Conservation (phyloP, 1,139 yeast genomes). For the Pichia sp. region DNA sequence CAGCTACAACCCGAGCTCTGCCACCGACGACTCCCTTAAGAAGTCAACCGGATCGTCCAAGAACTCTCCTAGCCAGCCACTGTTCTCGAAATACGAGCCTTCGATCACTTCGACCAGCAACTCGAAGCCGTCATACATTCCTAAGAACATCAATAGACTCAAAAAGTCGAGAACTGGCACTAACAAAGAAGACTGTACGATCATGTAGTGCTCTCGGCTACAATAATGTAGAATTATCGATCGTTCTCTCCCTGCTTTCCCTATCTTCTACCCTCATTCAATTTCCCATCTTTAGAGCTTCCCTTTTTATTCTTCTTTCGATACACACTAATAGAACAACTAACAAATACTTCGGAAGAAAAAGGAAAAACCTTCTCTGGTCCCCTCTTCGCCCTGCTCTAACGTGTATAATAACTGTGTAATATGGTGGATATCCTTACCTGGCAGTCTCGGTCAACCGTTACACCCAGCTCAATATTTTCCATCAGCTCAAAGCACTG, state of each 20-base stretch:
- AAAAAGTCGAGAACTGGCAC: slow-evolving; percentile 10
- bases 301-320: background rate
- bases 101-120: background rate
- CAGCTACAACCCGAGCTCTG: slow-evolving; percentile 4
- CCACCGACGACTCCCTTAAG: slow-evolving; percentile 4
- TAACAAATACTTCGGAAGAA: background rate
- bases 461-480: slow-evolving; percentile 14
- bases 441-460: background rate
- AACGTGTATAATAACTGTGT: slow-evolving; percentile 16
- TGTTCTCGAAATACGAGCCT: slow-evolving; percentile 10
- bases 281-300: background rate
- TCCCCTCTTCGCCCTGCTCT: background rate
- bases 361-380: background rate
- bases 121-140: slow-evolving; percentile 9
- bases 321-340: background rate
- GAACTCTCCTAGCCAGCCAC: slow-evolving; percentile 6
- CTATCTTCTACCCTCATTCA: background rate
- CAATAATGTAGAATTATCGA: no score
- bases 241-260: background rate
- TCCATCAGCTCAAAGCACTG: slow-evolving; percentile 11
- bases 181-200: slow-evolving; percentile 24
- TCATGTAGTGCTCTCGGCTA: slow-evolving; percentile 15
- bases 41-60: slow-evolving; percentile 5
- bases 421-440: slow-evolving; percentile 13
- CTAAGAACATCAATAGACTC: slow-evolving; percentile 13